phyloP scores from a whole-genome alignment of 305 asterid species.

The Withania somnifera region DNA sequence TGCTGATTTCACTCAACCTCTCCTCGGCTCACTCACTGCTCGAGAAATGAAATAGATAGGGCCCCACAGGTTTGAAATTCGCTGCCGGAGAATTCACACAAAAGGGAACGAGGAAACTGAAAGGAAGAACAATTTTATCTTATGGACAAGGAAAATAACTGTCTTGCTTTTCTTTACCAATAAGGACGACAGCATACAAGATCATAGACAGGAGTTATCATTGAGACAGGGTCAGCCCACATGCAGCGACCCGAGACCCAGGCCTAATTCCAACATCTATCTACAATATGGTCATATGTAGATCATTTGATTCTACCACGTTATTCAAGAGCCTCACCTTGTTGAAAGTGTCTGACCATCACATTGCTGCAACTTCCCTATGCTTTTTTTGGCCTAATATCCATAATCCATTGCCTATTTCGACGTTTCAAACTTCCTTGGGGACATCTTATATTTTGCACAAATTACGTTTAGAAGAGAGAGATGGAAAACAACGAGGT shows the following conservation, averaged over 20 bases:
- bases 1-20: no score
- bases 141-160: neutral
- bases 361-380: neutral
- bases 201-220: slow-evolving; percentile 52
- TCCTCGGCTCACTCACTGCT: no score
- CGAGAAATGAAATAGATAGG: no score
- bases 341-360: neutral
- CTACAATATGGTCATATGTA: neutral
- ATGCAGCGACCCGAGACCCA: neutral
- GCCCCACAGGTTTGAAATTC: no score
- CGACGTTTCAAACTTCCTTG: no score
- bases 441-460: no score
- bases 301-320: neutral
- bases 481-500: no score
- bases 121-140: neutral
- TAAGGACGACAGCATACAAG: slow-evolving; percentile 76
- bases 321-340: slow-evolving; percentile 20
- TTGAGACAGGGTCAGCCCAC: slow-evolving; percentile 20
- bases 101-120: neutral
- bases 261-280: no score
- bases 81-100: no score
- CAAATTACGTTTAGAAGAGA: no score
- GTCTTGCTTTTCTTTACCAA: slow-evolving; percentile 2
- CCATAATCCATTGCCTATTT: no score
- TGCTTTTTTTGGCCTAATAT: neutral